Conservation (phyloP, 1,139 yeast genomes). For the Yamadazyma dendronema region DNA sequence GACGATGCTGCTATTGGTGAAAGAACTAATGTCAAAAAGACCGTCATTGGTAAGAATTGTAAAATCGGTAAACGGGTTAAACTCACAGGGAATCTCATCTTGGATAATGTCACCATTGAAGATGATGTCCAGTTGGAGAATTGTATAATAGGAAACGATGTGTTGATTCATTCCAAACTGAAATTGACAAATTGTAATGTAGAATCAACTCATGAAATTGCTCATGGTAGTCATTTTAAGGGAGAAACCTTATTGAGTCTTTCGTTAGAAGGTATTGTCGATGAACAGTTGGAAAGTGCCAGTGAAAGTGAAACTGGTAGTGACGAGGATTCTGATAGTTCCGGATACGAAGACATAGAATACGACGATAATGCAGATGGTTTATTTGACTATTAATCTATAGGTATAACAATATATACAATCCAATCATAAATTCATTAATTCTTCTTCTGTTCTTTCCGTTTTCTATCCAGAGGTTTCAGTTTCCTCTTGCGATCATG, state of each 20-base stretch:
- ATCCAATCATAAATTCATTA: conserved; percentile 3
- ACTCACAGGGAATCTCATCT: conserved; percentile 78
- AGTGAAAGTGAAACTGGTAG: conserved; percentile 22
- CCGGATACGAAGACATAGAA: conserved; percentile 36
- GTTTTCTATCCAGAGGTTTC: conserved; percentile 2
- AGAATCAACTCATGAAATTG: conserved; percentile 73
- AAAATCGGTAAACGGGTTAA: conserved; percentile 82
- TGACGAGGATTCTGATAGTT: conserved; percentile 29
- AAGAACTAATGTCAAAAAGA: conserved; percentile 75
- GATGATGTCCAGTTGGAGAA: conserved; percentile 89
- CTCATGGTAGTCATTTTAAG: conserved; percentile 62
- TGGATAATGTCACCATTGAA: conserved; percentile 68
- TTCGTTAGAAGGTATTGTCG: conserved; percentile 52
- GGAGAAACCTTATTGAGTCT: conserved; percentile 79
- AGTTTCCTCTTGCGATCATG: conserved; percentile 7
- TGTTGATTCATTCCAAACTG: conserved; percentile 56
- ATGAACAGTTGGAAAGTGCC: conserved; percentile 24
- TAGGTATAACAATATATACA: background rate
- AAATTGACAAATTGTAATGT: conserved; percentile 77
- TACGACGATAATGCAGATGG: conserved; percentile 53
- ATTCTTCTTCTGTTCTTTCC: conserved; percentile 4
- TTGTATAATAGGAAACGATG: conserved; percentile 77
- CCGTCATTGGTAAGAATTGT: conserved; percentile 79
- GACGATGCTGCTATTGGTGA: conserved; percentile 61
- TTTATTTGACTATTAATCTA: conserved; percentile 35